Percentiles rank a stretch among this genome's conserved stretches.
Conservation (phyloP, 495 filamentous ascomycete genomes). For the Penicillium nucicola region DNA sequence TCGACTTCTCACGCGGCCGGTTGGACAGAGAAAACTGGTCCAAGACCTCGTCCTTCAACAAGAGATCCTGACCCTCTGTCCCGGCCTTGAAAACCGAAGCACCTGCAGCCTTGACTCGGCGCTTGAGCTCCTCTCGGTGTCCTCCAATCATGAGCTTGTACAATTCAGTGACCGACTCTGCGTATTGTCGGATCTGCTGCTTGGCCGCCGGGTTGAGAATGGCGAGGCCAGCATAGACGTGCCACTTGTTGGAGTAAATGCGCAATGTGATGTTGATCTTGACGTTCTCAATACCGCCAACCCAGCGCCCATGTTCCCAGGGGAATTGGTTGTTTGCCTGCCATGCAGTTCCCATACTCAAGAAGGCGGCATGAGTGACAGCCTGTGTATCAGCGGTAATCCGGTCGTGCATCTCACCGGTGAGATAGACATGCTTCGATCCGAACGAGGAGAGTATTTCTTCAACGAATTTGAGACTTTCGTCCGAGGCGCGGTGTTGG, state of each 20-base stretch:
- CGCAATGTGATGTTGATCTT: conserved; percentile 97
- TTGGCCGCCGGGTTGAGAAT: conserved; percentile 93
- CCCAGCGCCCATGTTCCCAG: conserved; percentile 89
- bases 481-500: conserved; percentile 80
- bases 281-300: conserved; percentile 97
- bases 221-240: conserved; percentile 95
- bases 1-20: conserved; percentile 53
- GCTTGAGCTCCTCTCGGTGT: conserved; percentile 71
- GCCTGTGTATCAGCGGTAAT: conserved; percentile 98
- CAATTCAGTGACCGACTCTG: conserved; percentile 84
- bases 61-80: conserved; percentile 57
- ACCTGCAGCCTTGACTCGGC: conserved; percentile 73
- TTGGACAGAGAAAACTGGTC: conserved; percentile 81
- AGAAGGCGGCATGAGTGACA: conserved; percentile 94
- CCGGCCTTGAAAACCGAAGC: conserved; percentile 70
- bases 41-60: conserved; percentile 79
- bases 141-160: conserved; percentile 95
- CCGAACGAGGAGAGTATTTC: conserved; percentile 74
- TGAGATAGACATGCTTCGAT: conserved; percentile 81
- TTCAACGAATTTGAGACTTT: conserved; percentile 74
- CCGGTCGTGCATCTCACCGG: conserved; percentile 83
- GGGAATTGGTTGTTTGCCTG: conserved; percentile 89
- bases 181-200: conserved; percentile 91
- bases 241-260: conserved; percentile 98
- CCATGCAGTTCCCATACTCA: conserved; percentile 97